Evolutionary conservation across 805 yeast species (phyloP), one percentile per base, ranked within the genome.

Genomic region (Ogataea glucozyma): DNA sequence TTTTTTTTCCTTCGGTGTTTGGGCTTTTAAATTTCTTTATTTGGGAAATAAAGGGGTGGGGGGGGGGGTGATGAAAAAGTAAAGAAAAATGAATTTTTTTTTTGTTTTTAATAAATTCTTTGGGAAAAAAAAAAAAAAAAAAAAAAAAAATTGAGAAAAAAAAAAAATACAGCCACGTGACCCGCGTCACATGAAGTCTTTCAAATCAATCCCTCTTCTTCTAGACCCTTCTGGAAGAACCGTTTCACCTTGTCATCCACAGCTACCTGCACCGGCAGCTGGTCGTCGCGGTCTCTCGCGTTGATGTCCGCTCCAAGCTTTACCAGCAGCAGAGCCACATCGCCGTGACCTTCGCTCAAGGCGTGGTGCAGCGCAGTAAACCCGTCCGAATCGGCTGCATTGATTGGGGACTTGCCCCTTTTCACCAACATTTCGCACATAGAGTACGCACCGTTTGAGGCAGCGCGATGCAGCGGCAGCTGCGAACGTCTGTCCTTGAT

Each of bases 331-430:
- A 80, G 69, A 0, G 86, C 96, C 9, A 79, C 78, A 45, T 86
- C 96, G 1, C 84, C 89, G 53, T 82, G 83, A 0, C 96, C 97
- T 63, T 90, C 98, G 0, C 96, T 88, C 43, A 85, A 65, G 0
- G 97, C 96, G 63, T 88, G 95, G 61, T 88, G 96, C 46, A 91
- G 61, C 1, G 96, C 81, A 0, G 95, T 85, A 89, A 93, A 88
- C 0, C 95, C 93, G 40, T 73, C 73, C 10, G 52, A 50, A 57
- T 90, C 97, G 27, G 76, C 75, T 3, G 82, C 72, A 54, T 88
- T 85, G 17, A 89, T 60, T 7, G 86, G 85, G 0, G 83, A 78
- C 35, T 75, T 75, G 2, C 76, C 77, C 4, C 72, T 64, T 32
- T 69, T 66, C 4, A 78, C 71, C 26, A 90, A 65, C 21, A 78